These are phyloP conservation scores for Henningerozyma blattae DNA, from an alignment of 805 yeast genomes.

Conservation along the genomic window DNA sequence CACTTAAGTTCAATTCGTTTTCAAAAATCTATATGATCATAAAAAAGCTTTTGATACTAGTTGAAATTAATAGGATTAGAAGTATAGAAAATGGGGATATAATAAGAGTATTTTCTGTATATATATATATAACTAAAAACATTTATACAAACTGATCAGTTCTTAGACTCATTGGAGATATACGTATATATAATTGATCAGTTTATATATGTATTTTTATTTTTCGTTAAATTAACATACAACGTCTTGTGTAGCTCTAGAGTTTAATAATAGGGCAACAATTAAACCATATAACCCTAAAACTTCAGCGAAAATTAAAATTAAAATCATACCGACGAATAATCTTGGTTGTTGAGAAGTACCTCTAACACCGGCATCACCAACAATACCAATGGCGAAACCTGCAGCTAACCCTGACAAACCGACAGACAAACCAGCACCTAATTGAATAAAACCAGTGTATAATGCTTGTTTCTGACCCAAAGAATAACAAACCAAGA, in stretches of 20 bases:
- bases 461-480: conserved; percentile 85
- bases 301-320: conserved; percentile 97
- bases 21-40: no score
- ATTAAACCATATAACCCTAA: conserved; percentile 96
- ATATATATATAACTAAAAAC: no score
- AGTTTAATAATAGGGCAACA: conserved; percentile 94
- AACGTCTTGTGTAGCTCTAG: conserved; percentile 92
- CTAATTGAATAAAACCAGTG: conserved; percentile 96
- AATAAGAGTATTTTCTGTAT: no score
- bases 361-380: conserved; percentile 99
- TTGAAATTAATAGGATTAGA: no score
- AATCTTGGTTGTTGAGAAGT: conserved; percentile 96
- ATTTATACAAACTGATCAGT: no score
- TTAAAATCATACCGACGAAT: conserved; percentile 96
- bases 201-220: no score
- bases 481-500: conserved; percentile 80
- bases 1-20: no score
- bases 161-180: no score
- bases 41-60: no score
- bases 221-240: conserved; percentile 47
- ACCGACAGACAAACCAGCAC: conserved; percentile 97
- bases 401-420: conserved; percentile 97
- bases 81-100: no score
- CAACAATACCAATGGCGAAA: conserved; percentile 97
- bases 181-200: no score